Evolutionary conservation across 2,329 filamentous ascomycete species (phyloP), one percentile per base, ranked within the genome.

Genomic region (Sclerotinia borealis): DNA sequence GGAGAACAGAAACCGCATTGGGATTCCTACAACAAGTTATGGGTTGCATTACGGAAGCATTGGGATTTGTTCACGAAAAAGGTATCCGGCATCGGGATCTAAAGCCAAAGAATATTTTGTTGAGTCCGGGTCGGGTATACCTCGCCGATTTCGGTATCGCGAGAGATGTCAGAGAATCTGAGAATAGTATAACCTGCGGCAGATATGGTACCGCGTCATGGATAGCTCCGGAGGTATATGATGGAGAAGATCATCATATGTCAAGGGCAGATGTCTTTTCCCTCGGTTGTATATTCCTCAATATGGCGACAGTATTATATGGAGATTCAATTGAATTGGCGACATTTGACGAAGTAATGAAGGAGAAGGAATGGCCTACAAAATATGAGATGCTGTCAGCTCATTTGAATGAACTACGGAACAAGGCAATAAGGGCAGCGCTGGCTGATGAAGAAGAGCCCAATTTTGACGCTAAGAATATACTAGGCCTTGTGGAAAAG

Each of bases 121-220:
- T 81, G 9, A 78, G 76, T 62, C 74, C 78, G 1, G 76, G 76
- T 7, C 74, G 77, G 10, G 79, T 81, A 10, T 81, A 81, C 63
- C 72, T 81, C 17, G 77, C 79, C 27, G 80, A 81, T 68, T 81
- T 81, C 71, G 80, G 79, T 41, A 80, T 81, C 29, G 78, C 80
- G 15, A 74, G 76, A 59, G 79, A 81, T 55, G 78, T 81, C 17
- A 77, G 76, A 55, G 77, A 76, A 48, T 75, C 76, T 29, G 79
- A 80, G 11, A 75, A 79, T 55, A 80, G 78, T 8, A 79, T 76
- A 61, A 81, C 79, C 0, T 75, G 76, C 36, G 77, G 76, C 0
- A 63, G 72, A 52, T 63, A 31, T 11, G 76, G 76, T 4, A 80
- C 79, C 0, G 74, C 75, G 22, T 78, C 75, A 54, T 82, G 79